These are phyloP conservation scores for Xylariaceae sp. DNA, from an alignment of 2,329 filamentous ascomycete genomes.

Conservation along the genomic window DNA sequence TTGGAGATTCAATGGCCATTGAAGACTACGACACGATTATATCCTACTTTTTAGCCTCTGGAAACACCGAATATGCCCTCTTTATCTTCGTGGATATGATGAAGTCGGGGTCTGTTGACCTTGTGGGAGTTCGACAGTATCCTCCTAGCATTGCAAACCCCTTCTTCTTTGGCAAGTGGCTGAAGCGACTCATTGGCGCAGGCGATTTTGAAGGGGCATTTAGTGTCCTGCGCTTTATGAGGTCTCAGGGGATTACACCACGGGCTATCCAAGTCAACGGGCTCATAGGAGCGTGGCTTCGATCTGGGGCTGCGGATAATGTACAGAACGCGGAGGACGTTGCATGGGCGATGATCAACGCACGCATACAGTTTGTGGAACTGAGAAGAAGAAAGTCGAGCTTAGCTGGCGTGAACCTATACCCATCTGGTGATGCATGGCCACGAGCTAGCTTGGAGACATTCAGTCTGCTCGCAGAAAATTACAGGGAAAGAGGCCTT, in stretches of 20 bases:
- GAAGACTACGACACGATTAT: slow-evolving; percentile 79
- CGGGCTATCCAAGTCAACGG: slow-evolving; percentile 82
- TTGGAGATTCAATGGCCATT: slow-evolving; percentile 69
- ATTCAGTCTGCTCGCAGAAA: slow-evolving; percentile 75
- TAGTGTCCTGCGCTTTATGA: slow-evolving; percentile 78
- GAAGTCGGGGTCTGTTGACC: slow-evolving; percentile 63
- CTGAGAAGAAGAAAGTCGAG: slow-evolving; percentile 47
- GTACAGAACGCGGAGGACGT: slow-evolving; percentile 69
- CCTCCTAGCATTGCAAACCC: slow-evolving; percentile 67
- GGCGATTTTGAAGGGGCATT: slow-evolving; percentile 74
- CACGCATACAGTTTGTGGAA: slow-evolving; percentile 69
- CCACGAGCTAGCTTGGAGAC: slow-evolving; percentile 77
- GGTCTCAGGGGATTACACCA: slow-evolving; percentile 69
- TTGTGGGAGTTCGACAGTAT: slow-evolving; percentile 51
- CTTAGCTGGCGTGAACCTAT: slow-evolving; percentile 40
- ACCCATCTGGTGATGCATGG: slow-evolving; percentile 44
- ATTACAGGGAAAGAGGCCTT: slow-evolving; percentile 70
- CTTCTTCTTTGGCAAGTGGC: slow-evolving; percentile 88
- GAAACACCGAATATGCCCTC: slow-evolving; percentile 71
- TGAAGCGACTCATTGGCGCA: slow-evolving; percentile 80
- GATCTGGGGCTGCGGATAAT: slow-evolving; percentile 62
- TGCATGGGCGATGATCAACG: slow-evolving; percentile 78
- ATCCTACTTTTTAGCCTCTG: slow-evolving; percentile 71
- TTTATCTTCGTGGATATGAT: slow-evolving; percentile 91
- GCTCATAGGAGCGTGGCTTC: slow-evolving; percentile 79